A percentile compares a stretch with the other conserved stretches of the same genome.
Evolutionary conservation across 2,329 filamentous ascomycete genomes (phyloP).

Genomic region (Metarhizium album): DNA sequence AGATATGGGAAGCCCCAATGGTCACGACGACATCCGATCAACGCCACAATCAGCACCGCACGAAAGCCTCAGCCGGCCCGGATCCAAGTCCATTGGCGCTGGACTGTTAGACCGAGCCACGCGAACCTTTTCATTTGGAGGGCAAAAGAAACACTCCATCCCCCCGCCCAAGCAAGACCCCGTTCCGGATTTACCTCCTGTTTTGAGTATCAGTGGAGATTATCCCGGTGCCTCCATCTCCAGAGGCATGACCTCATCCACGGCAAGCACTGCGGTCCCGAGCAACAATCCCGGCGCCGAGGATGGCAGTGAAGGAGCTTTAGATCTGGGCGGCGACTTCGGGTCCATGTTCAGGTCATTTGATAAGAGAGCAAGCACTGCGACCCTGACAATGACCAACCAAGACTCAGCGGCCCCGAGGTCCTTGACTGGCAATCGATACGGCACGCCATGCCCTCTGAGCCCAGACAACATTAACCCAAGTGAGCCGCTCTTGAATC

Average conservation of each 20-base stretch:
- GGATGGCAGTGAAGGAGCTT: constrained; percentile 8
- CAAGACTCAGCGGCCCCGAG: constrained; percentile 28
- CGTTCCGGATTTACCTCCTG: constrained; percentile 26
- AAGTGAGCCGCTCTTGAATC: constrained; percentile 35
- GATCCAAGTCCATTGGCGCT: constrained; percentile 37
- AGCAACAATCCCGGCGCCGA: constrained; percentile 24
- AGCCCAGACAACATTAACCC: constrained; percentile 34
- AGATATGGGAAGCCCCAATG: constrained; percentile 21
- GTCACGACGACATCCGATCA: constrained; percentile 18
- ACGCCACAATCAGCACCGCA: constrained; percentile 25
- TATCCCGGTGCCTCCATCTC: constrained; percentile 23
- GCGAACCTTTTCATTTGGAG: constrained; percentile 50
- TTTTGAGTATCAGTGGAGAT: constrained; percentile 24
- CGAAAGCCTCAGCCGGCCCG: constrained; percentile 27
- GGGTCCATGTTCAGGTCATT: constrained; percentile 45
- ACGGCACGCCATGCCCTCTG: constrained; percentile 32
- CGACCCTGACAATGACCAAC: constrained; percentile 35
- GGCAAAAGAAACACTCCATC: constrained; percentile 36
- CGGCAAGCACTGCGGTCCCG: constrained; percentile 41
- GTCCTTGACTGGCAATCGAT: constrained; percentile 35
- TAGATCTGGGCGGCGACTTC: constrained; percentile 49
- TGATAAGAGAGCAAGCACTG: constrained; percentile 42
- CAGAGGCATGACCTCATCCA: constrained; percentile 43
- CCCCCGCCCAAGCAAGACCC: constrained; percentile 19
- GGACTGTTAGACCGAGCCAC: constrained; percentile 46